These are phyloP conservation scores for Letharia columbiana DNA, from an alignment of 495 filamentous ascomycete species.

Conservation along the genomic window DNA sequence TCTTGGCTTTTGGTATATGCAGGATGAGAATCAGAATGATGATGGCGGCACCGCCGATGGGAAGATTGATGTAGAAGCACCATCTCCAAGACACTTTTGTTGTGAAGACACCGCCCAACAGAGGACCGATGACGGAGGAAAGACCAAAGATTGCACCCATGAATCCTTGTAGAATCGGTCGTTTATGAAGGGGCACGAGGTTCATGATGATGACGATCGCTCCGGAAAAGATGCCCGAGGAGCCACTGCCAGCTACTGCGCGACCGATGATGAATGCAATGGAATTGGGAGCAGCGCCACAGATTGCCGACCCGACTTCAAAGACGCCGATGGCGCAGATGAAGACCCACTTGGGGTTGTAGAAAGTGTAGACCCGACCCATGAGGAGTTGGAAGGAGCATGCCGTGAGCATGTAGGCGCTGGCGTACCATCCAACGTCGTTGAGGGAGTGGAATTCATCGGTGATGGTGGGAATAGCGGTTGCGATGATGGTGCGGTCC, in stretches of 20 bases:
- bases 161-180: conserved; percentile 45
- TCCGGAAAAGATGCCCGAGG: conserved; percentile 45
- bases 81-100: conserved; percentile 41
- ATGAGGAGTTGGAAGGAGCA: conserved; percentile 62
- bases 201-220: conserved; percentile 47
- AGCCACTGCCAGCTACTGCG: conserved; percentile 42
- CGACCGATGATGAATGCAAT: conserved; percentile 61
- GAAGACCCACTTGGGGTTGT: conserved; percentile 49
- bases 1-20: conserved; percentile 32
- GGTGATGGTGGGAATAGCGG: conserved; percentile 57
- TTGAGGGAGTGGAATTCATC: conserved; percentile 55
- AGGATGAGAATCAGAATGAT: conserved; percentile 43
- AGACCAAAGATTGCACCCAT: conserved; percentile 45
- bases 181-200: conserved; percentile 41
- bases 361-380: conserved; percentile 73
- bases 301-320: conserved; percentile 59
- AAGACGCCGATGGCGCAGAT: conserved; percentile 44
- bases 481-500: conserved; percentile 23
- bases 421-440: conserved; percentile 59
- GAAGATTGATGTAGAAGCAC: conserved; percentile 60
- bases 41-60: conserved; percentile 45
- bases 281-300: conserved; percentile 61
- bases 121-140: conserved; percentile 41
- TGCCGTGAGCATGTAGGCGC: conserved; percentile 59
- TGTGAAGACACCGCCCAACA: conserved; percentile 32